These are phyloP conservation scores for Penicillium roqueforti DNA, from an alignment of 495 filamentous ascomycete species.

Conservation along the genomic window DNA sequence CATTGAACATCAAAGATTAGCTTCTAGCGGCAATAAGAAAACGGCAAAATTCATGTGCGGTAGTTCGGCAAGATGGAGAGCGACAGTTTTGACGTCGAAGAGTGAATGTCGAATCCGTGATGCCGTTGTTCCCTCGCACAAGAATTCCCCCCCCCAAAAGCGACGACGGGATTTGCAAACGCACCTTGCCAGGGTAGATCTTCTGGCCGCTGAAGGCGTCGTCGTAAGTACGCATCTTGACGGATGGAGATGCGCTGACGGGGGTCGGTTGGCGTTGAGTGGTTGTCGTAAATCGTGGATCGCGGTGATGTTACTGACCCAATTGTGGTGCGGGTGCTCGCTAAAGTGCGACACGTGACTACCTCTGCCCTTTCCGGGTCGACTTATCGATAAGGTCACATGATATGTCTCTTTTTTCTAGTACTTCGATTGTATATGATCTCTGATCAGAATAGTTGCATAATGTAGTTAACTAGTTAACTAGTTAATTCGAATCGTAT, in stretches of 20 bases:
- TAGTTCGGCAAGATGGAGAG: conserved; percentile 1
- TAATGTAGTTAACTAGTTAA: too few species aligned
- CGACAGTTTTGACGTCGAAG: conserved; percentile 5
- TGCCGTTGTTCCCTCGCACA: conserved; percentile 17
- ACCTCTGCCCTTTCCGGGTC: conserved; percentile 38
- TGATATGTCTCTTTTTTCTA: not conserved
- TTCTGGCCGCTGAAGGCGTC: conserved; percentile 95
- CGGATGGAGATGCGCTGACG: conserved; percentile 51
- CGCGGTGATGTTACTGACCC: conserved; percentile 37
- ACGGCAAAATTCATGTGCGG: conserved; percentile 9
- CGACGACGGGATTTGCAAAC: conserved; percentile 31
- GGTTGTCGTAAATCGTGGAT: conserved; percentile 46
- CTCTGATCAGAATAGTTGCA: not conserved
- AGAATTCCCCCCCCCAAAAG: conserved; percentile 14
- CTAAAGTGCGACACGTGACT: conserved; percentile 47
- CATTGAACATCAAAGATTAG: conserved; percentile 31
- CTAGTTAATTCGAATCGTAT: too few species aligned
- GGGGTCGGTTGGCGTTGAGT: conserved; percentile 49
- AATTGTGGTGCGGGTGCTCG: conserved; percentile 51
- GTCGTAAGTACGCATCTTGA: conserved; percentile 97
- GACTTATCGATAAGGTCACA: conserved; percentile 11
- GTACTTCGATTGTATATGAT: not conserved
- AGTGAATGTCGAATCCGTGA: conserved; percentile 17
- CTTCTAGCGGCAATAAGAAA: conserved; percentile 4
- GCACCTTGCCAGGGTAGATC: conserved; percentile 99